Percentiles rank a stretch among this genome's conserved stretches.
phyloP scores from a whole-genome alignment of 2,329 filamentous ascomycete species.

The Colletotrichum australisinense region DNA sequence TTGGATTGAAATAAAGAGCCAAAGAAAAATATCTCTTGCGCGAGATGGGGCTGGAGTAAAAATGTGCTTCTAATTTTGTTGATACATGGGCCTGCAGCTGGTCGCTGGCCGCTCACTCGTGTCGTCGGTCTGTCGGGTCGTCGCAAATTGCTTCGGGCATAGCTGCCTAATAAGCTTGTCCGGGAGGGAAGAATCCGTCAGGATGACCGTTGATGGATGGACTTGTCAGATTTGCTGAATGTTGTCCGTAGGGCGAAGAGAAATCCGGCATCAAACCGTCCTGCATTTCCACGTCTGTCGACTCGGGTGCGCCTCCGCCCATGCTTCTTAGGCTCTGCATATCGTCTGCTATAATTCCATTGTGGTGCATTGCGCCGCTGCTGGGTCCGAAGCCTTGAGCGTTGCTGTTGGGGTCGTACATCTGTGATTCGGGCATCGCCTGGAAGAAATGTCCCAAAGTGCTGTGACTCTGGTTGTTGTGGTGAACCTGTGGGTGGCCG shows the following conservation, averaged over 20 bases:
- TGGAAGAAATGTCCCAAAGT: conserved; percentile 35
- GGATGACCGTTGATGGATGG: conserved; percentile 19
- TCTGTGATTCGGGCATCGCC: conserved; percentile 28
- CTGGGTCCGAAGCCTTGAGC: conserved; percentile 21
- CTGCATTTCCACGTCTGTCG: conserved; percentile 48
- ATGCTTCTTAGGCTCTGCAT: conserved; percentile 48
- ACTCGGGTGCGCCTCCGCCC: conserved; percentile 43
- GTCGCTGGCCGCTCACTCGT: neutral
- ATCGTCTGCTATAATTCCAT: conserved; percentile 51
- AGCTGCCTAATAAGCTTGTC: conserved; percentile 25
- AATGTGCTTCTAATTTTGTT: conserved; percentile 5
- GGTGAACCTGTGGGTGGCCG: conserved; percentile 14
- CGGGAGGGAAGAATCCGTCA: conserved; percentile 26
- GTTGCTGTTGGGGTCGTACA: conserved; percentile 33
- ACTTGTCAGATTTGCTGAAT: conserved; percentile 19
- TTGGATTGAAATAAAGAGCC: neutral
- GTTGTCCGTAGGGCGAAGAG: conserved; percentile 32
- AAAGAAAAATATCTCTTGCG: conserved; percentile 23
- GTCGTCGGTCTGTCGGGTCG: neutral
- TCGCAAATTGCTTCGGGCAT: neutral
- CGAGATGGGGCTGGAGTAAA: conserved; percentile 12
- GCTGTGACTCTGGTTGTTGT: conserved; percentile 17
- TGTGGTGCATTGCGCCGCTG: conserved; percentile 35
- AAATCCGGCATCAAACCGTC: conserved; percentile 46
- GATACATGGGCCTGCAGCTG: neutral